These are phyloP conservation scores for Kregervanrija fluxuum DNA, from an alignment of 805 yeast genomes.

Conservation along the genomic window DNA sequence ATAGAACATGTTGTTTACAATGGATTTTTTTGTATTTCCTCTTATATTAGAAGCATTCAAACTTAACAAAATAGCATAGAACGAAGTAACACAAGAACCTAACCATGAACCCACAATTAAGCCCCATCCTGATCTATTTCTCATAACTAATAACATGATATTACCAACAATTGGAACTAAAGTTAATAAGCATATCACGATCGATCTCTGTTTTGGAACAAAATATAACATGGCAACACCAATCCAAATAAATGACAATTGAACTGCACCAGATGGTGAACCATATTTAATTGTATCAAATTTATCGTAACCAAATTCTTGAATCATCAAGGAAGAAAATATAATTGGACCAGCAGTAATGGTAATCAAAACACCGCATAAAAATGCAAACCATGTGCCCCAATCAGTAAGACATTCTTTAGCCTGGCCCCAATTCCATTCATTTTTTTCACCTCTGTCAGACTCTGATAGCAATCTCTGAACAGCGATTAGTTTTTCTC, in stretches of 20 bases:
- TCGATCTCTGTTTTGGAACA: constrained; percentile 20
- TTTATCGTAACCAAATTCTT: constrained; percentile 28
- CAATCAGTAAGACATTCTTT: constrained; percentile 47
- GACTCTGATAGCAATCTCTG: constrained; percentile 36
- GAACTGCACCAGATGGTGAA: constrained; percentile 27
- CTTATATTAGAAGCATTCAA: constrained; percentile 38
- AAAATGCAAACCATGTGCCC: constrained; percentile 41
- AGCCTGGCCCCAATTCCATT: constrained; percentile 48
- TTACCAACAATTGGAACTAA: constrained; percentile 20
- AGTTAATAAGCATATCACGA: constrained; percentile 12
- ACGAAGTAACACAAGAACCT: constrained; percentile 16
- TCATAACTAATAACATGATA: constrained; percentile 10
- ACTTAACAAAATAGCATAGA: constrained; percentile 12
- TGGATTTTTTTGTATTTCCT: constrained; percentile 61
- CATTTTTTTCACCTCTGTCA: constrained; percentile 37
- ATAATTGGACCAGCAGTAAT: constrained; percentile 39
- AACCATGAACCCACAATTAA: constrained; percentile 17
- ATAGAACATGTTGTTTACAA: constrained; percentile 49
- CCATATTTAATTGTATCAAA: constrained; percentile 20
- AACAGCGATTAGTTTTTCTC: constrained; percentile 39
- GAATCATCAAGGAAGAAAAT: constrained; percentile 20
- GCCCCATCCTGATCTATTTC: constrained; percentile 15
- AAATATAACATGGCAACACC: constrained; percentile 13
- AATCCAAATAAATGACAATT: constrained; percentile 20
- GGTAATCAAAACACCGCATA: constrained; percentile 35